Percentiles rank a stretch among this genome's conserved stretches.
phyloP scores from a whole-genome alignment of 208 protist species.

The Leishmania lainsoni region DNA sequence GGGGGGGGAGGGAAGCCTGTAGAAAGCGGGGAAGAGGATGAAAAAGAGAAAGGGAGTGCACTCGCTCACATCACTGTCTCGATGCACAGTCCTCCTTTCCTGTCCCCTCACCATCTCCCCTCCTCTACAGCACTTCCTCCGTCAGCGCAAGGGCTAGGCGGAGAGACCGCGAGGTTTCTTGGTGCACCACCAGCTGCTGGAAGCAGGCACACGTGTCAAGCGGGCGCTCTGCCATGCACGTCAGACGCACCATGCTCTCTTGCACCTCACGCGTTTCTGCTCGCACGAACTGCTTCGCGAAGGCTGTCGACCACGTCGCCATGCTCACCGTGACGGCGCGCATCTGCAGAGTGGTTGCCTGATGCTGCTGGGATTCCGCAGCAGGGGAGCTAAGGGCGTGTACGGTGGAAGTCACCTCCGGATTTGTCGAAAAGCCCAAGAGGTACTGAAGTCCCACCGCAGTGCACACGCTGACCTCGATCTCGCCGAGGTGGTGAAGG shows the following conservation, averaged over 20 bases:
- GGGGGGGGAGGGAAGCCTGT: background rate
- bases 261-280: conserved; percentile 27
- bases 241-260: conserved; percentile 55
- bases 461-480: conserved; percentile 59
- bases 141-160: conserved; percentile 60
- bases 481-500: conserved; percentile 52
- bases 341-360: conserved; percentile 11
- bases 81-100: background rate
- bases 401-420: conserved; percentile 18
- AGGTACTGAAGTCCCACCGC: conserved; percentile 61
- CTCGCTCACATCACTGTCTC: background rate
- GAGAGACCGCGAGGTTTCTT: conserved; percentile 43
- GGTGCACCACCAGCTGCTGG: conserved; percentile 76
- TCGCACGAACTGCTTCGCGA: conserved; percentile 29
- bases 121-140: conserved; percentile 62
- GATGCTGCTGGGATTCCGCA: conserved; percentile 14
- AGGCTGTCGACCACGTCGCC: conserved; percentile 22
- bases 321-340: conserved; percentile 27
- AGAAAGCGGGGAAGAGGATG: background rate
- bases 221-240: conserved; percentile 79
- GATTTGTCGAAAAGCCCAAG: conserved; percentile 31
- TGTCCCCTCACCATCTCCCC: background rate
- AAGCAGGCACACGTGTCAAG: conserved; percentile 69
- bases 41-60: background rate
- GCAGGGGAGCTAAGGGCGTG: conserved; percentile 30